Evolutionary conservation across 805 yeast species (phyloP).

Genomic region (Kodamaea lidongshanica): DNA sequence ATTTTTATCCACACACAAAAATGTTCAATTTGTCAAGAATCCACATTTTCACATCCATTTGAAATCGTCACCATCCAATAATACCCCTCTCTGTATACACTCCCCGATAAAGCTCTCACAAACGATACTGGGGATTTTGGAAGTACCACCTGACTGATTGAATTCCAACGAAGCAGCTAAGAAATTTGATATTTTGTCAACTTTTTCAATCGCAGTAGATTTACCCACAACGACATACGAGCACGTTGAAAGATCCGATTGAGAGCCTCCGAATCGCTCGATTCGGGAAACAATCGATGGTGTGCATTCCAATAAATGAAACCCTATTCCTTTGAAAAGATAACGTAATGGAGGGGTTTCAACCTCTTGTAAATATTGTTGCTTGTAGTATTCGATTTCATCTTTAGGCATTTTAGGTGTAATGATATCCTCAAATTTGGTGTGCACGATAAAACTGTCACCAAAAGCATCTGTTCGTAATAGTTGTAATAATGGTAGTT

Average conservation of each 20-base stretch:
- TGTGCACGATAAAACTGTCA: constrained; percentile 47
- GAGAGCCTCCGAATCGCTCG: constrained; percentile 41
- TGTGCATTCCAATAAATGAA: constrained; percentile 26
- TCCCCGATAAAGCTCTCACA: constrained; percentile 26
- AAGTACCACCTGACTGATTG: constrained; percentile 8
- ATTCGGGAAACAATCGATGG: constrained; percentile 23
- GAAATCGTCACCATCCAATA: constrained; percentile 29
- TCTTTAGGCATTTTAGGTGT: constrained; percentile 11
- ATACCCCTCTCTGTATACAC: constrained; percentile 17
- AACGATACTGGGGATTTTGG: constrained; percentile 32
- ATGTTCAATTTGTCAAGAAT: no score
- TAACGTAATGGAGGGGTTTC: constrained; percentile 18
- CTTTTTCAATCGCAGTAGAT: no score
- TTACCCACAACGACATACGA: constrained; percentile 32
- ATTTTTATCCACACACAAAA: no score
- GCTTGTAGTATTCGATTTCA: constrained; percentile 7
- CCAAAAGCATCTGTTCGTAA: constrained; percentile 52
- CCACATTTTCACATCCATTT: no score
- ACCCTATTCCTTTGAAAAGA: constrained; percentile 30
- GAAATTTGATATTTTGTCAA: no score
- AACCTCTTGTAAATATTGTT: constrained; percentile 12
- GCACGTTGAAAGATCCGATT: constrained; percentile 20
- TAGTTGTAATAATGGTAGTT: constrained; percentile 16
- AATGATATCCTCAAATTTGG: constrained; percentile 13
- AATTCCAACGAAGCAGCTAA: constrained; percentile 11